A percentile compares a stretch with the other conserved stretches of the same genome.
Evolutionary conservation across 2,329 filamentous ascomycete species (phyloP).

Genomic region (Neocatenulostroma microsporum): DNA sequence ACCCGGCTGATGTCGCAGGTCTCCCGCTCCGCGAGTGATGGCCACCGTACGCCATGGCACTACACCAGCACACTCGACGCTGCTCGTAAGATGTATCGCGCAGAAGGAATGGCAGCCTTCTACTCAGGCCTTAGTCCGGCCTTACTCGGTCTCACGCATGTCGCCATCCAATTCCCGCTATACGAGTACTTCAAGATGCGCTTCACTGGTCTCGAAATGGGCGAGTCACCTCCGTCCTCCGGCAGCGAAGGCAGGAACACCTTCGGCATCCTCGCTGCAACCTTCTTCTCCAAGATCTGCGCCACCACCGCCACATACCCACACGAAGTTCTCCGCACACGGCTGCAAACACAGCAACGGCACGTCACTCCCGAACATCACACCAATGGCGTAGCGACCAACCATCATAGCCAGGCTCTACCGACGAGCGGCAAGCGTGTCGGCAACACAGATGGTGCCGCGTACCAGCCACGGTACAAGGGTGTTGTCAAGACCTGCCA

Average conservation of each 20-base stretch:
- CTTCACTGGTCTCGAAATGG: conserved; percentile 87
- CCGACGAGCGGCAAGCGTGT: conserved; percentile 31
- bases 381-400: conserved; percentile 39
- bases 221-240: conserved; percentile 55
- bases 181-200: conserved; percentile 89
- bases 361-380: conserved; percentile 42
- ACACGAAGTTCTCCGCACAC: conserved; percentile 89
- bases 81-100: conserved; percentile 88
- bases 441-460: conserved; percentile 48
- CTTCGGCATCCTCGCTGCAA: conserved; percentile 76
- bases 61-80: conserved; percentile 86
- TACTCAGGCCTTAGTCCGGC: conserved; percentile 93
- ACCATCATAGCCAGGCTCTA: conserved; percentile 26
- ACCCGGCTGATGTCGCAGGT: conserved; percentile 95
- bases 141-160: conserved; percentile 83
- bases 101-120: conserved; percentile 81
- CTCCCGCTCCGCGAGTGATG: conserved; percentile 47
- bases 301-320: conserved; percentile 95
- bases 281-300: conserved; percentile 86
- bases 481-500: conserved; percentile 75
- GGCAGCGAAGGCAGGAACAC: conserved; percentile 52
- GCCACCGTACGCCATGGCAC: conserved; percentile 69
- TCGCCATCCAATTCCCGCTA: conserved; percentile 92
- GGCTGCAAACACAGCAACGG: conserved; percentile 86
- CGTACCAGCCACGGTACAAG: conserved; percentile 53